These are phyloP conservation scores for Sherardia arvensis DNA, from an alignment of 257 asterid species.

Conservation along the genomic window DNA sequence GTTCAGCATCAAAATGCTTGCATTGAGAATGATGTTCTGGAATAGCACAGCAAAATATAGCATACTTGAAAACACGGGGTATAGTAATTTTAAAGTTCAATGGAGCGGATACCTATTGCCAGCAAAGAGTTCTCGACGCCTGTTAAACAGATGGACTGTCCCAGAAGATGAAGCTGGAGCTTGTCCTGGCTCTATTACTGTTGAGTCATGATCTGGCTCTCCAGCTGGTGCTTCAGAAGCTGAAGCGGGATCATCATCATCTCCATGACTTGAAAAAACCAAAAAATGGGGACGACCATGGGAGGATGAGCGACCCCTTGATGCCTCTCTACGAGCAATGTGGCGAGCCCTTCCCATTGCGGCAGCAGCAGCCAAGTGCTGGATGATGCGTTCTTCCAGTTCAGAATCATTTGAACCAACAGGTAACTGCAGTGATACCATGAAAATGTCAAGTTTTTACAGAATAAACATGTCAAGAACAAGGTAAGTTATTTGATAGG, in stretches of 20 bases:
- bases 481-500: constrained; percentile 4
- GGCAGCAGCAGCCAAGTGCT: constrained; percentile 88
- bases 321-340: constrained; percentile 52
- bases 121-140: constrained; percentile 24
- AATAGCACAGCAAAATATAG: neutral
- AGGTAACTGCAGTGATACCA: constrained; percentile 45
- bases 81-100: constrained; percentile 8
- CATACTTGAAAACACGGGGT: constrained; percentile 1
- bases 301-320: constrained; percentile 45
- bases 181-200: constrained; percentile 16
- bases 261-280: constrained; percentile 42
- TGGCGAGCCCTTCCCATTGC: constrained; percentile 81
- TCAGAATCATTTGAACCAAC: constrained; percentile 54
- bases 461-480: constrained; percentile 5
- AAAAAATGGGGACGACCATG: constrained; percentile 51
- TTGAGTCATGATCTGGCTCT: constrained; percentile 31
- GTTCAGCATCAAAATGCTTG: neutral
- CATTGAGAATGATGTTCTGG: neutral
- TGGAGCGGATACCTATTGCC: constrained; percentile 40
- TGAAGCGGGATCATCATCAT: constrained; percentile 30
- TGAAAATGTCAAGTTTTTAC: constrained; percentile 10
- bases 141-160: constrained; percentile 22
- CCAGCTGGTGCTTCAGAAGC: constrained; percentile 25
- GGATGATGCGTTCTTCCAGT: constrained; percentile 81
- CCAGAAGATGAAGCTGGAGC: constrained; percentile 47